Evolutionary conservation across 148 eudicot genomes (phyloP).

Genomic region (Vaccinium corymbosum): DNA sequence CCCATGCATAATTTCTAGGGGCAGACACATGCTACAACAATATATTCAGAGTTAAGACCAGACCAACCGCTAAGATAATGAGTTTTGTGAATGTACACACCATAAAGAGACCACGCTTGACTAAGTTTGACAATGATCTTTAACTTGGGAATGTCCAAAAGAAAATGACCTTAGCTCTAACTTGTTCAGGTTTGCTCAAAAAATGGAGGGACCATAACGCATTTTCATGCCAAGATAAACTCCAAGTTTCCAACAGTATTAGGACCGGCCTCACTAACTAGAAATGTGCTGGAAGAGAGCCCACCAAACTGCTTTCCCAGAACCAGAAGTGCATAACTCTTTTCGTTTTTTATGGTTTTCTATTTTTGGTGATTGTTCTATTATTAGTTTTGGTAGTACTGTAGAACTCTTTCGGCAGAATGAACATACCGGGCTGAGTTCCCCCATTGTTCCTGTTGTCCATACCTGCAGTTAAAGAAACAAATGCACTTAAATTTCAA

Average conservation of each 20-base stretch:
- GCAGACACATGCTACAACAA: background rate
- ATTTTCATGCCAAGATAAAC: background rate
- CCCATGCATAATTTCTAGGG: background rate
- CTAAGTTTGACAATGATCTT: slow-evolving; percentile 1
- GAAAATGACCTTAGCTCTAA: background rate
- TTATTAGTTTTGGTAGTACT: background rate
- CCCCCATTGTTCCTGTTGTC: slow-evolving; percentile 99
- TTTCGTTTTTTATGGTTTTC: background rate
- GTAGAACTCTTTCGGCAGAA: background rate
- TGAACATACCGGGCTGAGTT: slow-evolving; percentile 88
- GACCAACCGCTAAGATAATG: background rate
- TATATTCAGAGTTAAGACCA: background rate
- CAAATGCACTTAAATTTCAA: background rate
- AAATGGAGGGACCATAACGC: background rate
- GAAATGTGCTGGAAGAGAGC: background rate
- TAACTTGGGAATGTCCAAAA: background rate
- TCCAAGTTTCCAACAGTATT: background rate
- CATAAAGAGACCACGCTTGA: background rate
- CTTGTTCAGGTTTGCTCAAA: background rate
- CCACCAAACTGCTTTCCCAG: slow-evolving; percentile 8
- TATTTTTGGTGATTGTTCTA: background rate
- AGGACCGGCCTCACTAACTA: background rate
- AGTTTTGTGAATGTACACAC: background rate
- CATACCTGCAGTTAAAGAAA: slow-evolving; percentile 59
- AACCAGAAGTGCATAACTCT: background rate